Percentiles rank a stretch among this genome's conserved stretches.
These are phyloP conservation scores for Willaertia magna DNA, from an alignment of 208 protist species.

Conservation along the genomic window DNA sequence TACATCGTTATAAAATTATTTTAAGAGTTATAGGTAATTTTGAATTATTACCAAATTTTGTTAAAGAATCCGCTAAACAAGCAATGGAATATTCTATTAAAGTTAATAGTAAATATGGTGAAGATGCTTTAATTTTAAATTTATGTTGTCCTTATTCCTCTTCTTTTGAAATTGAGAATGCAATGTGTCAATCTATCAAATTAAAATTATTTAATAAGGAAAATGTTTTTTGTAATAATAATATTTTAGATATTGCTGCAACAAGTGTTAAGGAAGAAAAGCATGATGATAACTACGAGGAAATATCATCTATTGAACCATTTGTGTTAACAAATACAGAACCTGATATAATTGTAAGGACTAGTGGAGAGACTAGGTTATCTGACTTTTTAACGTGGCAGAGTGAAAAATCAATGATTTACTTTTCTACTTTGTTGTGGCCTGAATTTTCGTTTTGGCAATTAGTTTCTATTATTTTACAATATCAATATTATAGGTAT, in stretches of 20 bases:
- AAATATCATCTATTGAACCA: slow-evolving; percentile 27
- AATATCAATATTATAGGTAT: not conserved
- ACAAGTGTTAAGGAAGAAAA: not conserved
- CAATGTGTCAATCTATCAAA: not conserved
- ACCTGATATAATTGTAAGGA: slow-evolving; percentile 53
- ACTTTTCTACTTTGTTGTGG: slow-evolving; percentile 20
- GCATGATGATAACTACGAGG: not conserved
- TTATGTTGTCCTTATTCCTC: slow-evolving; percentile 56
- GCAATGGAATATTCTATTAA: slow-evolving; percentile 12
- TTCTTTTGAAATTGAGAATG: slow-evolving; percentile 43
- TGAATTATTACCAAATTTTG: slow-evolving; percentile 13
- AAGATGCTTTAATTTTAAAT: slow-evolving; percentile 35
- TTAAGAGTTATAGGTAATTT: slow-evolving; percentile 35
- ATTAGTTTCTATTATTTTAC: slow-evolving; percentile 15
- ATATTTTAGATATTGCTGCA: not conserved
- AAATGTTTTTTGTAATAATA: not conserved
- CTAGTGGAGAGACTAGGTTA: slow-evolving; percentile 50
- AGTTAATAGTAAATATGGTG: slow-evolving; percentile 6
- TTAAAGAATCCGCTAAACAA: not conserved
- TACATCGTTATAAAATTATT: slow-evolving; percentile 18
- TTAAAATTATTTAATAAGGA: not conserved
- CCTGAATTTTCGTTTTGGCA: slow-evolving; percentile 33
- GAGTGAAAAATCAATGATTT: not conserved
- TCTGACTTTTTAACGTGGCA: slow-evolving; percentile 60
- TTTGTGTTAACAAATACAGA: not conserved